A percentile compares a stretch with the other conserved stretches of the same genome.
phyloP scores from a whole-genome alignment of 176 grass and related monocot species.

The Microstegium vimineum region DNA sequence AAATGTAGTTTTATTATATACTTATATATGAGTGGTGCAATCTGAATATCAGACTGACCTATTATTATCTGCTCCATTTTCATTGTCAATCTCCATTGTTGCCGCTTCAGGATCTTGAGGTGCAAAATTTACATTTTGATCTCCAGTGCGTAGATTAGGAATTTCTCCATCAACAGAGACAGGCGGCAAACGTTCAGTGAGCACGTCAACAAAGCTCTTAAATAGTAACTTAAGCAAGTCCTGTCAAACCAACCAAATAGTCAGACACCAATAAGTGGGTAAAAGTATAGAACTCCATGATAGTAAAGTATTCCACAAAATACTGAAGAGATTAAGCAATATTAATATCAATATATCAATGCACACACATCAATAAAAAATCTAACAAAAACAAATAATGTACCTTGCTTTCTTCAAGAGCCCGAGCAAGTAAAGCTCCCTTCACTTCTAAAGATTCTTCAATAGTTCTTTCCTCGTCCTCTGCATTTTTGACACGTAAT shows the following conservation, averaged over 20 bases:
- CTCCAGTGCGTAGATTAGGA: constrained; percentile 60
- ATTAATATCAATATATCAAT: constrained; percentile 12
- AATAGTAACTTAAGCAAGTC: constrained; percentile 66
- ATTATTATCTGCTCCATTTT: constrained; percentile 57
- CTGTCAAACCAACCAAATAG: constrained; percentile 39
- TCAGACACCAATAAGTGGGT: background rate
- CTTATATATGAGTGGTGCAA: background rate
- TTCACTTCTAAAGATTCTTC: constrained; percentile 80
- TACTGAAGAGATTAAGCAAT: background rate
- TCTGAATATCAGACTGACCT: constrained; percentile 43
- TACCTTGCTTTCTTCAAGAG: constrained; percentile 87
- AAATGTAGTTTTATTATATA: background rate
- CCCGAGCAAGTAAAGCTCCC: constrained; percentile 56
- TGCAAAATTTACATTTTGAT: constrained; percentile 31
- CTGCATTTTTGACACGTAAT: constrained; percentile 56
- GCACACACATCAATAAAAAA: constrained; percentile 10
- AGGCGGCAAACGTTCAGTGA: constrained; percentile 73
- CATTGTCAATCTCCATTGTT: constrained; percentile 83
- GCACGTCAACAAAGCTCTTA: constrained; percentile 74
- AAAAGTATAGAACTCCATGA: background rate
- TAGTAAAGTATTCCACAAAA: constrained; percentile 23
- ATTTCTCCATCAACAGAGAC: constrained; percentile 80
- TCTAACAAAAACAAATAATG: constrained; percentile 1
- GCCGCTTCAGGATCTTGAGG: constrained; percentile 41
- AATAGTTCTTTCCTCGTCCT: constrained; percentile 42